phyloP scores from a whole-genome alignment of 179 eudicot genomes.

The Camellia oleifera region DNA sequence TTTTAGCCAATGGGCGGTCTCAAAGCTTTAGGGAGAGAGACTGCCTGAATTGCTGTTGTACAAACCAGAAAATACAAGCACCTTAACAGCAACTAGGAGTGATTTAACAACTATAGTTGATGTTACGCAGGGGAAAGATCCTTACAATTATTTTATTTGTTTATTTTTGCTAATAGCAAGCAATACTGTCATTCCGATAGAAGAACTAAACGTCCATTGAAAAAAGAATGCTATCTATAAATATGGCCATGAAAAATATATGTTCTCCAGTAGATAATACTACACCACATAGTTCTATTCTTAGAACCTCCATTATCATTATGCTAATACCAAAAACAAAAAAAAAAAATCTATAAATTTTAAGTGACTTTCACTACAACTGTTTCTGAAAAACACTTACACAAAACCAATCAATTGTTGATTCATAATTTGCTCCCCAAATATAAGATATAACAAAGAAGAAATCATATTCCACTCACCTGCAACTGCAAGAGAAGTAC shows the following conservation, averaged over 20 bases:
- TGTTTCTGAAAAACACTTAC: not conserved
- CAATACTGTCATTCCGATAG: not conserved
- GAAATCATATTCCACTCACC: slow-evolving; percentile 1
- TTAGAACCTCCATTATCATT: not conserved
- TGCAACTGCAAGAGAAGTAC: not conserved
- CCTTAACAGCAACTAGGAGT: no score
- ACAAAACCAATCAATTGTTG: not conserved
- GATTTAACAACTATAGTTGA: not conserved
- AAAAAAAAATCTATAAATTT: not conserved
- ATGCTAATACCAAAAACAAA: not conserved
- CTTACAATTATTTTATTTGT: not conserved
- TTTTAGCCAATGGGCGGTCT: no score
- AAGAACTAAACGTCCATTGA: not conserved
- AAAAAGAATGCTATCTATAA: not conserved
- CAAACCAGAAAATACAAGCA: no score
- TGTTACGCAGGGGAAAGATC: not conserved
- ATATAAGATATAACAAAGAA: not conserved
- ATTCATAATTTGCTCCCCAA: not conserved
- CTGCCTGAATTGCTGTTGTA: no score
- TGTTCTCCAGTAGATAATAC: not conserved
- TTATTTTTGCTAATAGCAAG: not conserved
- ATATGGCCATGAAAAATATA: not conserved
- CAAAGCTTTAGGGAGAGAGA: no score
- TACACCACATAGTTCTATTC: not conserved
- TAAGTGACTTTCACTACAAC: not conserved